Evolutionary conservation across 768 basidiomycete species (phyloP).

Genomic region (Trichaptum fuscoviolaceum): DNA sequence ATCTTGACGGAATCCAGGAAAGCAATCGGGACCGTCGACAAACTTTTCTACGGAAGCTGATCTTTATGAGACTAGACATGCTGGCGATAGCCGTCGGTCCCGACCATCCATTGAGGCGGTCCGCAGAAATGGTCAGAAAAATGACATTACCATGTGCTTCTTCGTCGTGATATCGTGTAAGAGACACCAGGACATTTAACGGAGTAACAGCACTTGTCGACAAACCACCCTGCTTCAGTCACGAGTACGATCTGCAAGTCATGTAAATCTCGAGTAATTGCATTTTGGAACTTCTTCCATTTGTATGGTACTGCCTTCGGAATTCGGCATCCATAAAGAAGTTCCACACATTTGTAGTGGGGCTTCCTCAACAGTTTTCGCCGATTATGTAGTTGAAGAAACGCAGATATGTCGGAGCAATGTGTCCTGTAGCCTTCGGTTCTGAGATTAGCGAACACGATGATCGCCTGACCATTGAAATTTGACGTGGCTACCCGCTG

Average conservation of each 20-base stretch:
- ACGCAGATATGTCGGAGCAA: slow-evolving; percentile 1
- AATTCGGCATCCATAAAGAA: background rate
- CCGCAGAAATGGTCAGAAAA: background rate
- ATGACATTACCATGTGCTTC: background rate
- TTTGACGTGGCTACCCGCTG: background rate
- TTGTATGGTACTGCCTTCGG: background rate
- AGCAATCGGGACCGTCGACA: background rate
- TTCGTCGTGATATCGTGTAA: background rate
- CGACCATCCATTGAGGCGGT: background rate
- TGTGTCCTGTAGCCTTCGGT: background rate
- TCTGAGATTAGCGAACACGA: background rate
- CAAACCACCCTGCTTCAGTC: background rate
- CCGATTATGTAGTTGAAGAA: background rate
- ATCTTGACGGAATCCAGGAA: background rate
- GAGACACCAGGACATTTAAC: background rate
- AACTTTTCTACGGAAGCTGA: background rate
- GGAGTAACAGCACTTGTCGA: background rate
- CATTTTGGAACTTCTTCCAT: background rate
- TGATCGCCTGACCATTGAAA: background rate
- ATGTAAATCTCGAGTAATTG: background rate
- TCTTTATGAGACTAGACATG: background rate
- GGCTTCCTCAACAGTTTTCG: background rate
- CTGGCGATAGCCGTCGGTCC: background rate
- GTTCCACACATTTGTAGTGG: background rate
- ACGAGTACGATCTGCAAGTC: background rate